These are phyloP conservation scores for Bolboschoenus planiculmis DNA, from an alignment of 176 grass and related monocot species.

Conservation along the genomic window DNA sequence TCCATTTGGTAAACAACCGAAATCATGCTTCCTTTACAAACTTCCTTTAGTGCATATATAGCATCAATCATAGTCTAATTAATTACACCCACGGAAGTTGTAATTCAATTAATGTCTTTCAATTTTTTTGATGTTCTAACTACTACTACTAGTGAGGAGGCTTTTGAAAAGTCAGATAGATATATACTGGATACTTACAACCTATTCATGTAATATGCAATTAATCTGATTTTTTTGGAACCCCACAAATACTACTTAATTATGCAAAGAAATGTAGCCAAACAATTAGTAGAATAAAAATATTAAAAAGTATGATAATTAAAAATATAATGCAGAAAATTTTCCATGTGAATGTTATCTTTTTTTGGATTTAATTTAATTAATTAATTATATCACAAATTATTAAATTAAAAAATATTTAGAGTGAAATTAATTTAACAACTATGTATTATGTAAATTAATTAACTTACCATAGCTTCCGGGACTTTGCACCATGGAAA, in stretches of 20 bases:
- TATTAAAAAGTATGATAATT: not conserved
- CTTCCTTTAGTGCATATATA: not conserved
- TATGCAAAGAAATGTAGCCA: not conserved
- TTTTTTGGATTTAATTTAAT: not conserved
- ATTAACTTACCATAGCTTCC: slow-evolving; percentile 36
- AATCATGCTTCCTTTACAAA: slow-evolving; percentile 3
- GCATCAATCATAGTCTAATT: not conserved
- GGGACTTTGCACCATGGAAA: slow-evolving; percentile 59
- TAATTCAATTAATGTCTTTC: not conserved
- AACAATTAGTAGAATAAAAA: not conserved
- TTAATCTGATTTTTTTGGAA: not conserved
- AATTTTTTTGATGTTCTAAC: slow-evolving; percentile 15
- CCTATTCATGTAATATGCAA: not conserved
- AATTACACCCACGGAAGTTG: not conserved
- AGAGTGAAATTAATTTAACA: not conserved
- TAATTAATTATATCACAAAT: not conserved
- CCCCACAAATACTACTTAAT: not conserved
- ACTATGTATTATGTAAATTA: not conserved
- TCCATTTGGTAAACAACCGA: slow-evolving; percentile 7
- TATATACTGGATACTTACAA: not conserved
- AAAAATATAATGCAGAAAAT: not conserved
- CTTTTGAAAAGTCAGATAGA: slow-evolving; percentile 6
- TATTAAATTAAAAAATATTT: not conserved
- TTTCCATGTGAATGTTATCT: not conserved
- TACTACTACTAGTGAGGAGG: not conserved